These are phyloP conservation scores for Talaromyces proteolyticus DNA, from an alignment of 495 filamentous ascomycete species.

Conservation along the genomic window DNA sequence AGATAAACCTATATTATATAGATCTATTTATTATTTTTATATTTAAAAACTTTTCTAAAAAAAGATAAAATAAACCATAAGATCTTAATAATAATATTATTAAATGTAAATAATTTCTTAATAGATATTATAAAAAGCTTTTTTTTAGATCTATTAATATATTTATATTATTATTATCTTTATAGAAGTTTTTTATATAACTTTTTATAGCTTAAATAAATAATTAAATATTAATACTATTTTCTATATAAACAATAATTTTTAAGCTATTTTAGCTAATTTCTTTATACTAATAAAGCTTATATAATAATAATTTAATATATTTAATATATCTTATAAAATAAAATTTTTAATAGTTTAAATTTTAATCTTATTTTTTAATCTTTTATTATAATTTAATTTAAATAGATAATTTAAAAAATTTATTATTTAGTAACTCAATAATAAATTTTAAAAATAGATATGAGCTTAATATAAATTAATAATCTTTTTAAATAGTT, in stretches of 20 bases:
- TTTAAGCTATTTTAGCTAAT: too few relatives aligned
- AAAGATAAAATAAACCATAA: slow-evolving; percentile 1
- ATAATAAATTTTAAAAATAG: too few relatives aligned
- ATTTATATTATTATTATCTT: background rate
- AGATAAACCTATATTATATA: background rate
- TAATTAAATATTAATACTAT: background rate
- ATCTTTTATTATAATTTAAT: too few relatives aligned
- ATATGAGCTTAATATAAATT: too few relatives aligned
- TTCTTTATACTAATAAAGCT: background rate
- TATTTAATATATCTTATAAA: background rate
- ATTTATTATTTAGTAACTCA: background rate
- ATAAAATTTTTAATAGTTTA: background rate
- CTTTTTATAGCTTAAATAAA: too few relatives aligned
- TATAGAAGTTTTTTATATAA: slow-evolving; percentile 1
- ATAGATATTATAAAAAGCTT: background rate
- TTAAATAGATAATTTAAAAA: background rate
- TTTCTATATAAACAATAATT: background rate
- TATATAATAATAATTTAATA: background rate
- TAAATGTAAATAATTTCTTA: background rate
- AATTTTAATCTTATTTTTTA: too few relatives aligned
- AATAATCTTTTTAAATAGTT: too few relatives aligned
- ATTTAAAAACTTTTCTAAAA: background rate
- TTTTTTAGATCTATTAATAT: background rate
- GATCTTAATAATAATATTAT: background rate
- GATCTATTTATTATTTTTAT: background rate